A percentile compares a stretch with the other conserved stretches of the same genome.
These are phyloP conservation scores for Lichtheimia corymbifera DNA, from an alignment of 371 early-diverging fungal species.

Conservation along the genomic window DNA sequence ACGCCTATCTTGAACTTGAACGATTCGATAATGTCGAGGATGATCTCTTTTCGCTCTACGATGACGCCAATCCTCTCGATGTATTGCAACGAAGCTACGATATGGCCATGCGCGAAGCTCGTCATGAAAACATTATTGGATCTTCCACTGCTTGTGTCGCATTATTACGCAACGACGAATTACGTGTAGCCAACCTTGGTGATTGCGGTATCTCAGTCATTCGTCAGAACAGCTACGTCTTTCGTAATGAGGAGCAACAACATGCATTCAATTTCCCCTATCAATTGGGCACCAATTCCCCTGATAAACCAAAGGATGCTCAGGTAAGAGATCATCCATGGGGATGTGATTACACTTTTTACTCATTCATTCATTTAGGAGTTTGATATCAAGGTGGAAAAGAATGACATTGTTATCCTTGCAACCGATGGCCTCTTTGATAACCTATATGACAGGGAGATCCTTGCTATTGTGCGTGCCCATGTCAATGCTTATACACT, in stretches of 20 bases:
- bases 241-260: slow-evolving; percentile 90
- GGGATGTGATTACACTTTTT: no score
- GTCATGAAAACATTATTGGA: slow-evolving; percentile 75
- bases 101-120: slow-evolving; percentile 65
- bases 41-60: slow-evolving; percentile 60
- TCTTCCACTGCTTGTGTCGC: slow-evolving; percentile 90
- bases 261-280: slow-evolving; percentile 85
- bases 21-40: slow-evolving; percentile 60
- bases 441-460: slow-evolving; percentile 82
- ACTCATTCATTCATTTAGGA: slow-evolving; percentile 7
- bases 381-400: slow-evolving; percentile 77
- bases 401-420: slow-evolving; percentile 77
- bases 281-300: slow-evolving; percentile 73
- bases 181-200: slow-evolving; percentile 92
- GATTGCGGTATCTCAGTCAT: slow-evolving; percentile 91
- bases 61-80: slow-evolving; percentile 74
- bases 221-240: slow-evolving; percentile 82
- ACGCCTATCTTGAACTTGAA: slow-evolving; percentile 80
- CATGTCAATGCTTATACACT: slow-evolving; percentile 56
- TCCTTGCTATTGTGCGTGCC: slow-evolving; percentile 71
- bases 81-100: slow-evolving; percentile 80
- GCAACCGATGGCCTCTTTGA: slow-evolving; percentile 84
- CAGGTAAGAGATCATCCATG: slow-evolving; percentile 17
- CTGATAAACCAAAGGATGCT: slow-evolving; percentile 69
- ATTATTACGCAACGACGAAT: slow-evolving; percentile 85